Percentiles rank a stretch among this genome's conserved stretches.
Conservation (phyloP, 768 basidiomycete species). For the Roridomyces roridus region DNA sequence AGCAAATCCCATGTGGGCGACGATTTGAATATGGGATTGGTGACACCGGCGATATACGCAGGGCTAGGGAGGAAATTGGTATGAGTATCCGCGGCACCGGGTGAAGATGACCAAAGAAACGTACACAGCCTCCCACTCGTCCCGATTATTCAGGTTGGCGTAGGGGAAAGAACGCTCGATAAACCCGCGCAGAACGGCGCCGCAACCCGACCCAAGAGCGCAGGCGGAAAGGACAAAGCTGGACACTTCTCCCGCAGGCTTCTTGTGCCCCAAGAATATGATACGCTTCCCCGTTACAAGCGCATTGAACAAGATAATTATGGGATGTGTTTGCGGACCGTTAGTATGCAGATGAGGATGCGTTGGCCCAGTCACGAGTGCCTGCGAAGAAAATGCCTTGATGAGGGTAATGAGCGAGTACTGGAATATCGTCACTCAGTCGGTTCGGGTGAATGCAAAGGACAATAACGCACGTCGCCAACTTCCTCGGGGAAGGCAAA, state of each 20-base stretch:
- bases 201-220: constrained; percentile 91
- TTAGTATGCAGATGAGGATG: constrained; percentile 96
- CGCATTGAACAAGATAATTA: constrained; percentile 96
- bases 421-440: constrained; percentile 81
- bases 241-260: constrained; percentile 90
- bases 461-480: constrained; percentile 74
- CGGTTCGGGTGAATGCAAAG: constrained; percentile 38
- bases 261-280: constrained; percentile 90
- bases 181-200: constrained; percentile 82
- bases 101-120: constrained; percentile 35
- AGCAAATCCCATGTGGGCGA: constrained; percentile 91
- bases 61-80: constrained; percentile 59
- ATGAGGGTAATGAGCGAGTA: constrained; percentile 47
- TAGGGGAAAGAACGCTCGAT: constrained; percentile 95
- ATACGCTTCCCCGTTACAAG: constrained; percentile 95
- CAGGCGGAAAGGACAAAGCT: constrained; percentile 94
- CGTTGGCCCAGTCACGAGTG: constrained; percentile 65
- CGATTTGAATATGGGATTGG: constrained; percentile 94
- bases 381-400: constrained; percentile 32
- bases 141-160: constrained; percentile 85
- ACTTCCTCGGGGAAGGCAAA: constrained; percentile 94
- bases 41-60: constrained; percentile 96
- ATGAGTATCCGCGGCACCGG: constrained; percentile 1
- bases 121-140: constrained; percentile 90
- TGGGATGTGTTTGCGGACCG: constrained; percentile 88